Percentiles rank a stretch among this genome's conserved stretches.
Evolutionary conservation across 2,329 filamentous ascomycete species (phyloP).

Genomic region (Monosporascus ibericus): DNA sequence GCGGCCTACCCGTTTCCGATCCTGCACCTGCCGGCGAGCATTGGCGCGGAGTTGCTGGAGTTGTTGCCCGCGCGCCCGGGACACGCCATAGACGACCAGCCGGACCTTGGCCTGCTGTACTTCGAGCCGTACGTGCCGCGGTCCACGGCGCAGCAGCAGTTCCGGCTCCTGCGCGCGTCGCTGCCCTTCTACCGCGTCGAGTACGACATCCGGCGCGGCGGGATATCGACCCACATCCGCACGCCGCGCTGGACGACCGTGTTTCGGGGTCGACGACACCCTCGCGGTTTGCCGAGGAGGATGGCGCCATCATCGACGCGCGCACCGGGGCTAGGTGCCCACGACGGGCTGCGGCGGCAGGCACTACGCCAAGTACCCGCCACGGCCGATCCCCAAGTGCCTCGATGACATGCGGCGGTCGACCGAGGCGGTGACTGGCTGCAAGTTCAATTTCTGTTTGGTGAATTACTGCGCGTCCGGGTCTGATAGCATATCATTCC

Average conservation of each 20-base stretch:
- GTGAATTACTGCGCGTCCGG: constrained; percentile 81
- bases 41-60: constrained; percentile 30
- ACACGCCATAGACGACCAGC: constrained; percentile 56
- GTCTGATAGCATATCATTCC: constrained; percentile 70
- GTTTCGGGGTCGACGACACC: constrained; percentile 59
- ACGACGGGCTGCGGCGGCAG: constrained; percentile 40
- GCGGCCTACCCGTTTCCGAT: constrained; percentile 46
- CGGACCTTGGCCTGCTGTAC: constrained; percentile 67
- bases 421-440: constrained; percentile 61
- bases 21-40: constrained; percentile 30
- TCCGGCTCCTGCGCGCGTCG: constrained; percentile 64
- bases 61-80: constrained; percentile 47
- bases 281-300: constrained; percentile 45
- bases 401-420: constrained; percentile 56
- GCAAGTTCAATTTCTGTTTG: constrained; percentile 69
- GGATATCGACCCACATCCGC: constrained; percentile 53
- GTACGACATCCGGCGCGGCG: constrained; percentile 64
- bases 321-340: constrained; percentile 36
- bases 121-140: constrained; percentile 66
- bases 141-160: constrained; percentile 51
- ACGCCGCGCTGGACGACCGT: constrained; percentile 56
- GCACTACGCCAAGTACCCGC: constrained; percentile 47
- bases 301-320: constrained; percentile 35
- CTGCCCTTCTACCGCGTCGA: constrained; percentile 71
- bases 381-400: constrained; percentile 66